Evolutionary conservation across 495 filamentous ascomycete species (phyloP).

Genomic region (Trichoderma erinaceum): DNA sequence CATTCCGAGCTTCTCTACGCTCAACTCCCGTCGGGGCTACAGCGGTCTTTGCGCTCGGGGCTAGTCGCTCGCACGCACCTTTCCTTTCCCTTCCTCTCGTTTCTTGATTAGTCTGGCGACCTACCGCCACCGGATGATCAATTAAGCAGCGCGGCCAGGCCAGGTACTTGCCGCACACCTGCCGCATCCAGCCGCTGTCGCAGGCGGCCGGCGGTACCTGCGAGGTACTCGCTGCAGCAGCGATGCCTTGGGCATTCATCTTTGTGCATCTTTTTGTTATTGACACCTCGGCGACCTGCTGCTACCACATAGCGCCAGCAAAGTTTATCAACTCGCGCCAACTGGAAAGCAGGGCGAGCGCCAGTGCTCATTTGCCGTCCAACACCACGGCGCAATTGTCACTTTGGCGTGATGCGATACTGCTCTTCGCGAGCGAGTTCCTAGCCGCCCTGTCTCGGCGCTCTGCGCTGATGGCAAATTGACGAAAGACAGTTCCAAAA

Average conservation of each 20-base stretch:
- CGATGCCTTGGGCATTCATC: neutral
- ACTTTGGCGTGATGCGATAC: neutral
- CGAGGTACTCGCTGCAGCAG: neutral
- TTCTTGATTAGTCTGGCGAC: constrained; percentile 2
- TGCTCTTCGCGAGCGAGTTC: too few relatives aligned
- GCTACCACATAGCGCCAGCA: neutral
- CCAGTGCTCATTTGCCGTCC: neutral
- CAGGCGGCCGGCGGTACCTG: neutral
- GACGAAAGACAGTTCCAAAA: neutral
- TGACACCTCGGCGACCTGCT: neutral
- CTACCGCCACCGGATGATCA: constrained; percentile 1
- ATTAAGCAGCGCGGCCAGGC: neutral
- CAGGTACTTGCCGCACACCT: neutral
- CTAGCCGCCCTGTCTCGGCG: constrained; percentile 2
- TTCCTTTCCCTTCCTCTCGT: neutral
- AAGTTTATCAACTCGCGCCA: neutral
- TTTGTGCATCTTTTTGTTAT: neutral
- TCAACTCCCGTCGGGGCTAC: neutral
- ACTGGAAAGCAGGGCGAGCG: constrained; percentile 10
- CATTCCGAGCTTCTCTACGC: neutral
- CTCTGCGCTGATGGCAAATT: neutral
- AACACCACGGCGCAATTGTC: neutral
- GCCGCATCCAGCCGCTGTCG: constrained; percentile 2
- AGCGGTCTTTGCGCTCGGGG: neutral
- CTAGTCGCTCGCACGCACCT: neutral